Conservation (phyloP, 106 monocot genomes). For the Acorus calamus region DNA sequence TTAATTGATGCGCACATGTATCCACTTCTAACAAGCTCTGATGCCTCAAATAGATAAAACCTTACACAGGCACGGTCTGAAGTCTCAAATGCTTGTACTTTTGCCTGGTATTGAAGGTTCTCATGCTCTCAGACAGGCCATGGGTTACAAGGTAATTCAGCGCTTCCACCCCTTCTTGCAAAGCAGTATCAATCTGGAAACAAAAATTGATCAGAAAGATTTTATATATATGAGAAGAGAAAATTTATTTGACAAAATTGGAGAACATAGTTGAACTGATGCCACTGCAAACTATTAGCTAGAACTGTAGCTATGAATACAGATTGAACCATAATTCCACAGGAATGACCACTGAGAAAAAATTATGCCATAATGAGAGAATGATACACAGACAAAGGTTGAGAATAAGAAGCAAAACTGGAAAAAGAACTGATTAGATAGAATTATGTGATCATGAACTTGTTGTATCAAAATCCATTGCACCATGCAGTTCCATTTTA, state of each 20-base stretch:
- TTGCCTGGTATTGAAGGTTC: slow-evolving; percentile 59
- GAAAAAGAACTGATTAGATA: neutral
- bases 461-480: too few relatives aligned
- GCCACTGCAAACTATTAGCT: too few relatives aligned
- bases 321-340: neutral
- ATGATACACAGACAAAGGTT: neutral
- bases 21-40: neutral
- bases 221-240: neutral
- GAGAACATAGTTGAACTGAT: too few relatives aligned
- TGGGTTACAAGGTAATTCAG: slow-evolving; percentile 50
- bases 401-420: neutral
- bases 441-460: too few relatives aligned
- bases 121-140: slow-evolving; percentile 62
- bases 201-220: neutral
- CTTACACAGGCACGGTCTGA: slow-evolving; percentile 23
- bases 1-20: neutral
- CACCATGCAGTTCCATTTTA: too few relatives aligned
- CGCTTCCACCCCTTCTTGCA: slow-evolving; percentile 71
- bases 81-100: slow-evolving; percentile 86
- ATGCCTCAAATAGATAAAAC: neutral
- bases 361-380: neutral
- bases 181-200: slow-evolving; percentile 64
- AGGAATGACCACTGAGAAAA: neutral
- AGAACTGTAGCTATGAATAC: too few relatives aligned
- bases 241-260: too few relatives aligned